Evolutionary conservation across 805 yeast species (phyloP).

Genomic region (Millerozyma miso): DNA sequence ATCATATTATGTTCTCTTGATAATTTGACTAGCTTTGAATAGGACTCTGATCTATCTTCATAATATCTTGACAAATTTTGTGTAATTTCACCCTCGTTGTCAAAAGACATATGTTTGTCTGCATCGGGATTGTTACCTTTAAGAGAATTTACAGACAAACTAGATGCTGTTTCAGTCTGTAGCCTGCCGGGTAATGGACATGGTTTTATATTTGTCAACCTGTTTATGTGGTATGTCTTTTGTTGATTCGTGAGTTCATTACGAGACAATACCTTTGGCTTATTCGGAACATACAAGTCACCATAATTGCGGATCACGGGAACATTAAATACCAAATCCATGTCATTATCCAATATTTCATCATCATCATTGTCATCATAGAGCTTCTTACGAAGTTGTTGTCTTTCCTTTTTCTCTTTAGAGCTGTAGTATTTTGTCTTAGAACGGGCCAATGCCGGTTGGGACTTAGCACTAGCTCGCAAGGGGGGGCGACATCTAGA

Average conservation of each 20-base stretch:
- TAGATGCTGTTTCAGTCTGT: constrained; percentile 5
- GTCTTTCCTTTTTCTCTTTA: constrained; percentile 35
- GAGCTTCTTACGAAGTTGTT: constrained; percentile 31
- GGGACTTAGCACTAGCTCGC: constrained; percentile 6
- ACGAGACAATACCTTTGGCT: constrained; percentile 18
- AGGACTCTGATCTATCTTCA: constrained; percentile 30
- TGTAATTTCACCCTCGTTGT: constrained; percentile 25
- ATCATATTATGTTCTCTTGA: constrained; percentile 30
- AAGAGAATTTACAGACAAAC: constrained; percentile 4
- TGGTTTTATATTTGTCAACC: constrained; percentile 21
- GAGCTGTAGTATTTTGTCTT: constrained; percentile 32
- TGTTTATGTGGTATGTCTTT: constrained; percentile 19
- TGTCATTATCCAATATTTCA: constrained; percentile 32
- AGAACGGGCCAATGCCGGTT: constrained; percentile 23
- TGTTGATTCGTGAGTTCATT: constrained; percentile 23
- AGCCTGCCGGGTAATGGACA: constrained; percentile 29
- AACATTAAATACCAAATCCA: constrained; percentile 40
- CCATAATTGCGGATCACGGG: constrained; percentile 37
- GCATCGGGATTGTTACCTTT: constrained; percentile 1
- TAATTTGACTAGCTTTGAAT: constrained; percentile 27
- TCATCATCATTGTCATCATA: constrained; percentile 43
- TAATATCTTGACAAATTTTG: constrained; percentile 35
- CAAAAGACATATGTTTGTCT: constrained; percentile 16
- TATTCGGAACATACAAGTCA: constrained; percentile 23
- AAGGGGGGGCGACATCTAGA: constrained; percentile 3